A percentile compares a stretch with the other conserved stretches of the same genome.
These are phyloP conservation scores for Phyllostachys edulis DNA, from an alignment of 176 grass and related monocot genomes.

Conservation along the genomic window DNA sequence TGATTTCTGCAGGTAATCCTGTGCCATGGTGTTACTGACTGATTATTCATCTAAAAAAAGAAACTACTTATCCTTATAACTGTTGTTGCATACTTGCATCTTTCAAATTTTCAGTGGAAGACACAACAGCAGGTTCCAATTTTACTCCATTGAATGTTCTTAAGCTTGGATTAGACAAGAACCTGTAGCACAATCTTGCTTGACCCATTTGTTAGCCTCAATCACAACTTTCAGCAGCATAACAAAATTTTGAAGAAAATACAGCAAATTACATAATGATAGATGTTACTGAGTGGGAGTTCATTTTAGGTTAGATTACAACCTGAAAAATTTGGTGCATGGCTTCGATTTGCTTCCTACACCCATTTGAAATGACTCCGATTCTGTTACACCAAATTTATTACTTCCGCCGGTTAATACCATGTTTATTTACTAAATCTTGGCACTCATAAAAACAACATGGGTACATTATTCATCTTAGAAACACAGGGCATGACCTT, in stretches of 20 bases:
- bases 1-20: slow-evolving; percentile 37
- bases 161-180: slow-evolving; percentile 41
- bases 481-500: slow-evolving; percentile 21
- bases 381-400: slow-evolving; percentile 98
- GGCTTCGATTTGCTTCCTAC: slow-evolving; percentile 99
- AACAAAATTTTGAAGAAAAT: slow-evolving; percentile 34
- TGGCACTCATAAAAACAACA: slow-evolving; percentile 37
- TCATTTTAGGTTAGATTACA: slow-evolving; percentile 83
- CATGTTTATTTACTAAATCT: slow-evolving; percentile 60
- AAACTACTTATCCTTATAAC: slow-evolving; percentile 40
- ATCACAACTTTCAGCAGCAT: slow-evolving; percentile 35
- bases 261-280: slow-evolving; percentile 44
- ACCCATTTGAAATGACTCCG: slow-evolving; percentile 74
- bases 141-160: slow-evolving; percentile 51
- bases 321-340: slow-evolving; percentile 99
- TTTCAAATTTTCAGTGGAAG: slow-evolving; percentile 30
- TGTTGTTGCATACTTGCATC: slow-evolving; percentile 23
- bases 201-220: slow-evolving; percentile 62
- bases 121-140: slow-evolving; percentile 36
- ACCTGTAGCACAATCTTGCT: slow-evolving; percentile 73
- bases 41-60: slow-evolving; percentile 41
- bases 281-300: slow-evolving; percentile 69
- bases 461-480: slow-evolving; percentile 21
- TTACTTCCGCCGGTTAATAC: slow-evolving; percentile 63
- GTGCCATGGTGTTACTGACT: slow-evolving; percentile 28